Conservation (phyloP, 805 yeast genomes). For the Candida ulmi region DNA sequence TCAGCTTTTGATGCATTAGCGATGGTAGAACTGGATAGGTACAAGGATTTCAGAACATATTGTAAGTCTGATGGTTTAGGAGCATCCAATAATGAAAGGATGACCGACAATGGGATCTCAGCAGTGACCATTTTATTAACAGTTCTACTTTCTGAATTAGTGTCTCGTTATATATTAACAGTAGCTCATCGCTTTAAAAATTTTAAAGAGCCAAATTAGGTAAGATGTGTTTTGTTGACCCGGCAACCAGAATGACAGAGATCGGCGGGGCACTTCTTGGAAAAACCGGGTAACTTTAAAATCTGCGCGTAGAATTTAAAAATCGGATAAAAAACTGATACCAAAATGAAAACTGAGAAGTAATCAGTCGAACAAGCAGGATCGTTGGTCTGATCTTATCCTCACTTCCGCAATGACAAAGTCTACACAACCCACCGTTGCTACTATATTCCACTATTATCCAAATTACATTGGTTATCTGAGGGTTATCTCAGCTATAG, state of each 20-base stretch:
- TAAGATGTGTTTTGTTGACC: not conserved
- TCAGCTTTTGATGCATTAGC: conserved; percentile 43
- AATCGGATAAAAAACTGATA: no score
- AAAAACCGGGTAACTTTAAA: no score
- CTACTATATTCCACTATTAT: conserved; percentile 66
- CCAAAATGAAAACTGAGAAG: no score
- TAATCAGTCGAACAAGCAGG: no score
- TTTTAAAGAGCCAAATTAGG: no score
- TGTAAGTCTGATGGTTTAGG: conserved; percentile 16
- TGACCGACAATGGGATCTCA: conserved; percentile 21
- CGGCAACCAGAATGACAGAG: conserved; percentile 2
- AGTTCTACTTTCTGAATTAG: not conserved
- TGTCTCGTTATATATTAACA: not conserved
- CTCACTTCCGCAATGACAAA: not conserved
- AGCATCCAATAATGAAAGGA: conserved; percentile 14
- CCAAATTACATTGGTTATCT: conserved; percentile 91
- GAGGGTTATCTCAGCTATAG: conserved; percentile 74
- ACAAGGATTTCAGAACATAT: conserved; percentile 19
- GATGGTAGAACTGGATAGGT: conserved; percentile 25
- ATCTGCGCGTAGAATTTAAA: no score
- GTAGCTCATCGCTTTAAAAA: conserved; percentile 7
- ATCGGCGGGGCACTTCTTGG: no score
- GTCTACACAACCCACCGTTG: conserved; percentile 29
- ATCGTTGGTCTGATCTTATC: no score
- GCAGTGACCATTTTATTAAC: conserved; percentile 7